Evolutionary conservation across 768 basidiomycete genomes (phyloP), one percentile per base, ranked within the genome.

Genomic region (Phylloporus arenicola): DNA sequence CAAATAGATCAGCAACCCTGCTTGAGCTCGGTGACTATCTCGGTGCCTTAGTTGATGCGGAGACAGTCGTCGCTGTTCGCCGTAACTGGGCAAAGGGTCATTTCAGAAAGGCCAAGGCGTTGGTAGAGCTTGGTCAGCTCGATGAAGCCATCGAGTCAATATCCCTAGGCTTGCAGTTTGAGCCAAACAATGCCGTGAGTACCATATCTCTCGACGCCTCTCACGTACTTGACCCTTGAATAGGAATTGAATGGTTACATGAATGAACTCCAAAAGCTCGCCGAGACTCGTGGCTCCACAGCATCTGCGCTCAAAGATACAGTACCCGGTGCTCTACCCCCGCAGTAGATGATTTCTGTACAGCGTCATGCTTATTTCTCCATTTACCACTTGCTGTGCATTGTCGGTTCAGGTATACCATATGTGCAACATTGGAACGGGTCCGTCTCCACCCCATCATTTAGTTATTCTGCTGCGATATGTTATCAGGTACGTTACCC

Each of bases 31-130:
- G 80, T 10, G 90, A 94, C 67, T 85, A 74, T 58, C 75, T 91
- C 45, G 78, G 80, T 20, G 86, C 92, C 4, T 71, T 94, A 8
- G 83, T 83, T 24, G 96, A 99, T 62, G 93, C 96, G 0, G 93
- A 98, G 50, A 83, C 84, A 2, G 92, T 97, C 61, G 85, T 96
- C 37, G 69, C 80, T 55, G 71, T 96, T 45, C 88, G 92, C 61
- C 76, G 84, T 49, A 83, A 82, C 40, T 98, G 95, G 94, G 81
- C 88, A 60, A 99, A 98, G 64, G 96, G 93, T 0, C 90, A 97
- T 68, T 96, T 96, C 75, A 78, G 96, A 51, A 93, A 88, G 64
- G 88, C 91, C 2, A 92, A 91, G 64, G 92, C 95, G 0, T 72
- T 99, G 38, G 72, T 88, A 2, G 91, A 80, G 19, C 74, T 99